Conservation (phyloP, 2,329 filamentous ascomycete genomes). For the Myriosclerotinia duriaeana region DNA sequence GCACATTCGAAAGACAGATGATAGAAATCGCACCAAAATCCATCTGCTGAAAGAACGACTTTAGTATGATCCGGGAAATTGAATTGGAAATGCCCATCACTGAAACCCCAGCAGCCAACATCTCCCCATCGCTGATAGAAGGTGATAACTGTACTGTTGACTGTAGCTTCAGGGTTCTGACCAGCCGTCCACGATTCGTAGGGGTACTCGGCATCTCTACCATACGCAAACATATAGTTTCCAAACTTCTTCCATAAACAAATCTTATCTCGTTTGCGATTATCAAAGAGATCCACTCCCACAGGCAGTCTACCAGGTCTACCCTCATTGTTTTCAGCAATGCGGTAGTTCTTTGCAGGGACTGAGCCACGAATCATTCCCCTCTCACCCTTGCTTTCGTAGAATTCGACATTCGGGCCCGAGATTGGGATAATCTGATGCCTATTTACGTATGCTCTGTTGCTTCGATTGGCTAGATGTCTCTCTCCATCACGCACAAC, state of each 20-base stretch:
- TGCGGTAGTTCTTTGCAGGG: slow-evolving; percentile 60
- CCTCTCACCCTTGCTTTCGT: slow-evolving; percentile 65
- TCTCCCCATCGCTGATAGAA: slow-evolving; percentile 82
- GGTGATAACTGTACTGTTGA: slow-evolving; percentile 59
- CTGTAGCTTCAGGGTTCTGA: slow-evolving; percentile 6
- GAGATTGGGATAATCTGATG: slow-evolving; percentile 64
- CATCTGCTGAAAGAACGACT: slow-evolving; percentile 71
- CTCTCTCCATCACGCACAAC: slow-evolving; percentile 69
- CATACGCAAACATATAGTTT: slow-evolving; percentile 73
- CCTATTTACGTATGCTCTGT: slow-evolving; percentile 55
- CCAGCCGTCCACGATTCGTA: slow-evolving; percentile 48
- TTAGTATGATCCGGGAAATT: slow-evolving; percentile 90
- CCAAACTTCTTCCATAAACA: slow-evolving; percentile 72
- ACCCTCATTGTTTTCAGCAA: slow-evolving; percentile 56
- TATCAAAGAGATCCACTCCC: slow-evolving; percentile 64
- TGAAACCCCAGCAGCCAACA: slow-evolving; percentile 79
- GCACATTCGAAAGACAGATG: slow-evolving; percentile 72
- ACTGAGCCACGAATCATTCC: slow-evolving; percentile 65
- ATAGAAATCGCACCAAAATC: slow-evolving; percentile 76
- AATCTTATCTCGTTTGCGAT: slow-evolving; percentile 64
- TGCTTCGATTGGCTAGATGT: slow-evolving; percentile 63
- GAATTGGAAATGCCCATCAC: slow-evolving; percentile 77
- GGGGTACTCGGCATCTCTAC: slow-evolving; percentile 63
- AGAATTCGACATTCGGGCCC: slow-evolving; percentile 64
- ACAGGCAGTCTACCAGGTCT: slow-evolving; percentile 59